Conservation (phyloP, 2,329 filamentous ascomycete genomes). For the Aspergillus pseudotamarii region DNA sequence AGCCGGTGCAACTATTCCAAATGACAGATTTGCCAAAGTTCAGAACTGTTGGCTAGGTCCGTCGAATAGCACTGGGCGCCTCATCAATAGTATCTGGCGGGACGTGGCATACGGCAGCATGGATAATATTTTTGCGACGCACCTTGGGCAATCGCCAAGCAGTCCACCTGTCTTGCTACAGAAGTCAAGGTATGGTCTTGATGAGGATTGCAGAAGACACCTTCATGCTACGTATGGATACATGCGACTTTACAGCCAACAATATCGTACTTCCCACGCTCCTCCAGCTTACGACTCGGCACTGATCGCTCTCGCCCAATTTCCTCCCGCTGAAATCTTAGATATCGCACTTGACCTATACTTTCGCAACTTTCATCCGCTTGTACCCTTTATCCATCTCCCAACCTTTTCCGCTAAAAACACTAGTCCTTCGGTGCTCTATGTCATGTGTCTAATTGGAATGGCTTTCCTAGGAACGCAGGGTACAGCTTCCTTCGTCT, state of each 20-base stretch:
- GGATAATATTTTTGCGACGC: slow-evolving; percentile 44
- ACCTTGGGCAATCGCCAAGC: slow-evolving; percentile 23
- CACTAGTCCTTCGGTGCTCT: slow-evolving; percentile 50
- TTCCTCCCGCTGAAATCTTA: slow-evolving; percentile 55
- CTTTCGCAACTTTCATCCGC: slow-evolving; percentile 57
- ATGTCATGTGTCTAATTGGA: slow-evolving; percentile 58
- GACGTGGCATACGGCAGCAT: slow-evolving; percentile 39
- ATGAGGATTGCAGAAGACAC: slow-evolving; percentile 46
- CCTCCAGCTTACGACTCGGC: slow-evolving; percentile 24
- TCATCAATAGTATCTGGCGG: slow-evolving; percentile 47
- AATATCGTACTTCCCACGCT: slow-evolving; percentile 22
- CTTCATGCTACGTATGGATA: slow-evolving; percentile 42
- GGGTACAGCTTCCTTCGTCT: slow-evolving; percentile 54
- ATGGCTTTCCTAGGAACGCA: slow-evolving; percentile 56
- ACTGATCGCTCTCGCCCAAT: slow-evolving; percentile 38
- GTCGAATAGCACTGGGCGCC: slow-evolving; percentile 39
- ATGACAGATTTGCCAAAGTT: slow-evolving; percentile 46
- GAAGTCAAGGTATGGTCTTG: slow-evolving; percentile 41
- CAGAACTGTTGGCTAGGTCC: slow-evolving; percentile 47
- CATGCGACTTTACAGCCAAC: slow-evolving; percentile 18
- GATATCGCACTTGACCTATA: slow-evolving; percentile 59
- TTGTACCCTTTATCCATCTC: slow-evolving; percentile 57
- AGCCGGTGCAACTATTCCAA: slow-evolving; percentile 36
- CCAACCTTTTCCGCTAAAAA: slow-evolving; percentile 56
- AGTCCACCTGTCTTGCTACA: slow-evolving; percentile 27